Conservation (phyloP, 2,329 filamentous ascomycete genomes). For the Incumbomyces delicatus region DNA sequence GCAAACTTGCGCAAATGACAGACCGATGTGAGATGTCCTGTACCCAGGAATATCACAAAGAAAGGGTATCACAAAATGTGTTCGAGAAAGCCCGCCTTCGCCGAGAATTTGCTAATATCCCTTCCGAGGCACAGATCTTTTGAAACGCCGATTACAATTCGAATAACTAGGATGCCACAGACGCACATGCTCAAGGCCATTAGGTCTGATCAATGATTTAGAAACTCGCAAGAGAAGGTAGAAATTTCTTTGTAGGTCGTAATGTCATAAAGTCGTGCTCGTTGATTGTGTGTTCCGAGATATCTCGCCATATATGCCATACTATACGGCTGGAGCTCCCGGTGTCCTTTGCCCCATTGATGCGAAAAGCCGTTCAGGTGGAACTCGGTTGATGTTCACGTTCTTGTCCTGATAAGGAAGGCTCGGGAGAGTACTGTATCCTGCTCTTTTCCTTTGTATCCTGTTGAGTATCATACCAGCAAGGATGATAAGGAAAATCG, state of each 20-base stretch:
- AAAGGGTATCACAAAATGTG: neutral
- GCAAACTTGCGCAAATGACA: no score
- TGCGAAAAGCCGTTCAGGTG: constrained; percentile 37
- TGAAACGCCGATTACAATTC: no score
- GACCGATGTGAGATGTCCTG: no score
- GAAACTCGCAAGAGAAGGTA: no score
- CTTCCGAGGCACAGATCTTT: no score
- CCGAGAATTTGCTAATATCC: neutral
- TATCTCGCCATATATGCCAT: neutral
- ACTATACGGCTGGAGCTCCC: constrained; percentile 8
- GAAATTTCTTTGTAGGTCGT: no score
- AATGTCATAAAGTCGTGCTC: neutral
- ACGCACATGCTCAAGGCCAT: no score
- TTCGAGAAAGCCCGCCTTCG: neutral
- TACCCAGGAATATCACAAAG: no score
- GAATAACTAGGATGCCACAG: no score
- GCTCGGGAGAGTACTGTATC: constrained; percentile 36
- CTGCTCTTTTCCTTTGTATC: constrained; percentile 37
- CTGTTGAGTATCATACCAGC: constrained; percentile 39
- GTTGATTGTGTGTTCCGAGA: neutral
- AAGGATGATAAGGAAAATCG: constrained; percentile 39
- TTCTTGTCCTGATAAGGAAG: constrained; percentile 37
- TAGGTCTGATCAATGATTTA: no score
- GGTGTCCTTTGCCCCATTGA: constrained; percentile 12
- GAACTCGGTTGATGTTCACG: constrained; percentile 36